Evolutionary conservation across 1,139 yeast species (phyloP).

Genomic region (Pichia sp.): DNA sequence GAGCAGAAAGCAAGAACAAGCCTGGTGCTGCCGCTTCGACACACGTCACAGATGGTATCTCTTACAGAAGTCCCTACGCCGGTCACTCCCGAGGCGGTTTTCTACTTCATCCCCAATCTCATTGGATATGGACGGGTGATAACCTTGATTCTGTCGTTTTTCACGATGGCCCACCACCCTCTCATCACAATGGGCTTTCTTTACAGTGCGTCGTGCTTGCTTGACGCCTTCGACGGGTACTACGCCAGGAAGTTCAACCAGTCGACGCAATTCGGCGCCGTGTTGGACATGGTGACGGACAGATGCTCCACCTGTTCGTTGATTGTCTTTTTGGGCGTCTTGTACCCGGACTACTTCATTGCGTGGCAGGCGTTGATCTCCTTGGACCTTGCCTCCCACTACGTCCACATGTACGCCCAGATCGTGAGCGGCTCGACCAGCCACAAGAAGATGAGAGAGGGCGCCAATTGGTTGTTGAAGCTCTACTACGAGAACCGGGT

Average conservation of each 20-base stretch:
- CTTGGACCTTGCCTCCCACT: slow-evolving; percentile 90
- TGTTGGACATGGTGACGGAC: slow-evolving; percentile 97
- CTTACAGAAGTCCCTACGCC: slow-evolving; percentile 18
- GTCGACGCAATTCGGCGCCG: slow-evolving; percentile 92
- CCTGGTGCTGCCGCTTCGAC: not conserved
- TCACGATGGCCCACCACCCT: slow-evolving; percentile 82
- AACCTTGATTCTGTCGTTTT: slow-evolving; percentile 74
- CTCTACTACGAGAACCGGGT: slow-evolving; percentile 82
- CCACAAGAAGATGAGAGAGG: slow-evolving; percentile 78
- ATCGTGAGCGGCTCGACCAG: slow-evolving; percentile 71
- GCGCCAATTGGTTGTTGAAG: slow-evolving; percentile 66
- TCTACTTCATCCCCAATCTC: slow-evolving; percentile 72
- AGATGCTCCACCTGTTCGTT: slow-evolving; percentile 93
- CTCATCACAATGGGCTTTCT: slow-evolving; percentile 61
- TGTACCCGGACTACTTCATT: slow-evolving; percentile 63
- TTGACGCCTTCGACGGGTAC: slow-evolving; percentile 95
- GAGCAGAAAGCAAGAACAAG: not conserved
- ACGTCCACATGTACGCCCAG: slow-evolving; percentile 98
- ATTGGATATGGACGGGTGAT: slow-evolving; percentile 84
- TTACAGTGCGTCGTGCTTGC: slow-evolving; percentile 82
- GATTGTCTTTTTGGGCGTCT: slow-evolving; percentile 75
- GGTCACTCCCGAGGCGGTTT: slow-evolving; percentile 24
- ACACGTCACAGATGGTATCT: slow-evolving; percentile 6
- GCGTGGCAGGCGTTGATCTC: slow-evolving; percentile 85
- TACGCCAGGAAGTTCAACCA: slow-evolving; percentile 90